These are phyloP conservation scores for Pichia sp. DNA, from an alignment of 1,139 yeast species.

Conservation along the genomic window DNA sequence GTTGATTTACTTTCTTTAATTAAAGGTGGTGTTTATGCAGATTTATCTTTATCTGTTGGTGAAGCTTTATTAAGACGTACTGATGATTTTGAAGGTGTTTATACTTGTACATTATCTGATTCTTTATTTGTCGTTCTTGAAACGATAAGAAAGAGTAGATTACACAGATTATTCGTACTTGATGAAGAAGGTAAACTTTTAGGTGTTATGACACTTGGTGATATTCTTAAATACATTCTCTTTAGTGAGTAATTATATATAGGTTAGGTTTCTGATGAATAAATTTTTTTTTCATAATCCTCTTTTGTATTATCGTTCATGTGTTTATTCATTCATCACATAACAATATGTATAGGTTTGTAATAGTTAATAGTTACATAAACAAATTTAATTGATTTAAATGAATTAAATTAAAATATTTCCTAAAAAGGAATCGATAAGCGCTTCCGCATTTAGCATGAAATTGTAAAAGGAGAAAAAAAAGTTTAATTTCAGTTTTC, in stretches of 20 bases:
- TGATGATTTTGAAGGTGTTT: conserved; percentile 96
- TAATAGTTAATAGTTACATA: too few species aligned
- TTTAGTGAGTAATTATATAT: conserved; percentile 28
- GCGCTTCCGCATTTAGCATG: too few species aligned
- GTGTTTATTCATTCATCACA: too few species aligned
- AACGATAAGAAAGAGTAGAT: conserved; percentile 82
- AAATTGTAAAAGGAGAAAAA: too few species aligned
- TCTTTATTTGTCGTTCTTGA: conserved; percentile 88
- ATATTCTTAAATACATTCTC: conserved; percentile 76
- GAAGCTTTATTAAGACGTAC: conserved; percentile 93
- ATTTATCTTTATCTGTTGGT: conserved; percentile 85
- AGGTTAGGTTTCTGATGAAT: background rate
- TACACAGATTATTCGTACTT: conserved; percentile 89
- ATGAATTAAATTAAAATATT: too few species aligned
- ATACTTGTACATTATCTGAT: conserved; percentile 87
- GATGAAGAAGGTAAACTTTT: conserved; percentile 70
- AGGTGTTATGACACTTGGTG: conserved; percentile 88
- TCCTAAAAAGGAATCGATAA: too few species aligned
- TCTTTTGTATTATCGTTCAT: too few species aligned
- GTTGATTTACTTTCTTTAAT: conserved; percentile 89
- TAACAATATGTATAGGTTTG: too few species aligned
- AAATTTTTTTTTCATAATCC: background rate
- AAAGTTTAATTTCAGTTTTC: too few species aligned
- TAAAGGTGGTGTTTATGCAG: conserved; percentile 92
- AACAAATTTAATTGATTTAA: too few species aligned